Base-by-base conservation (phyloP, 2,329 filamentous ascomycete genomes). In the Botrytis paeoniae region DNA sequence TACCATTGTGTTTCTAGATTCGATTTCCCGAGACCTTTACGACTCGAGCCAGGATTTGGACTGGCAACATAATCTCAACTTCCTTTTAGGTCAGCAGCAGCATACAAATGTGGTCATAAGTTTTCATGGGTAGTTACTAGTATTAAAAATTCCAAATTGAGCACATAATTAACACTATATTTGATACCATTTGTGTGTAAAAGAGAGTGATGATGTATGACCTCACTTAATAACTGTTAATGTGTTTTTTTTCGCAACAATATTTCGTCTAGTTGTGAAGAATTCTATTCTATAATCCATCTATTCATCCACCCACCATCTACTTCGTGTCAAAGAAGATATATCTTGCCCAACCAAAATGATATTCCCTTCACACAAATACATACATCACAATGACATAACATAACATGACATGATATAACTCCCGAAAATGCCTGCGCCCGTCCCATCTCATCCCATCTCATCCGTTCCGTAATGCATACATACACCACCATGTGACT, bases 1-100 rank as follows among this genome's bases (percentile, higher is more conserved):
- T 76, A 77, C 75, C 71, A 54, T 75, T 80, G 77, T 80, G 77
- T 78, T 81, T 80, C 75, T 79, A 79, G 80, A 78, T 80, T 76
- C 74, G 76, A 75, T 77, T 74, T 75, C 74, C 69, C 65, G 61
- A 70, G 48, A 69, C 25, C 70, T 75, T 9, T 72, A 73, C 75
- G 74, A 77, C 77, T 72, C 71, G 69, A 63, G 63, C 45, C 65
- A 70, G 57, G 65, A 68, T 43, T 45, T 73, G 62, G 57, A 70
- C 62, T 59, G 39, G 62, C 60, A 35, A 62, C 62, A 73, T 43
- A 62, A 37, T 22, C 54, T 20, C n/a, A 43, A 37, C 62, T 41
- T 69, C 61, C 9, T 57, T 45, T 43, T 71, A 68, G 54, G 54
- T 59, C 51, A 66, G 70, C 61, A 59, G 45, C 70, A 43, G n/a